Conservation (phyloP, 129 eudicot genomes). For the Dittrichia graveolens region DNA sequence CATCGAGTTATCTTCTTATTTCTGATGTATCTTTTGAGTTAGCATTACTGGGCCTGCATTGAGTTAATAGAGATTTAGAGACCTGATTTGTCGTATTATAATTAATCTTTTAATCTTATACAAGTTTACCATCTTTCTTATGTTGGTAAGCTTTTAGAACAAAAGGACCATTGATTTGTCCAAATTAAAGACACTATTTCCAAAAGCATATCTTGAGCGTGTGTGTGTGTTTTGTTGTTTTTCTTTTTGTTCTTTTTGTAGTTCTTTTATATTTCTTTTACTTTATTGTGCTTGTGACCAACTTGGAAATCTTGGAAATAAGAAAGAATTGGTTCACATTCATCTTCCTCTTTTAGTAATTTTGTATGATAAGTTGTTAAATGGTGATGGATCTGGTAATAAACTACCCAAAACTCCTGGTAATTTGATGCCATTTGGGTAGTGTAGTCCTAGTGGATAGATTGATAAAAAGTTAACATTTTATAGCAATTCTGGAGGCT, state of each 20-base stretch:
- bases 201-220: background rate
- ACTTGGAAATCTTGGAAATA: conserved; percentile 9
- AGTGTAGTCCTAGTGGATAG: too few relatives aligned
- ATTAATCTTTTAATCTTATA: background rate
- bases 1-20: background rate
- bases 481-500: too few relatives aligned
- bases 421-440: too few relatives aligned
- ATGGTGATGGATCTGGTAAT: background rate
- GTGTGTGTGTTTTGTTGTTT: background rate
- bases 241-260: background rate
- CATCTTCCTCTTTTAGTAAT: conserved; percentile 2
- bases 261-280: background rate
- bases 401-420: too few relatives aligned
- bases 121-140: background rate
- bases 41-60: background rate
- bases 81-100: too few relatives aligned
- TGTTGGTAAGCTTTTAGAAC: background rate
- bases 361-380: background rate
- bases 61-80: too few relatives aligned
- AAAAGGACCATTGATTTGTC: background rate
- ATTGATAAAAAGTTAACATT: too few relatives aligned
- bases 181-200: background rate
- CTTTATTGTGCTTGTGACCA: conserved; percentile 1
- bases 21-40: background rate
- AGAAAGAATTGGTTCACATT: background rate